Percentiles rank a stretch among this genome's conserved stretches.
These are phyloP conservation scores for Sextonia rubra DNA, from an alignment of 164 flowering plant genomes.

Conservation along the genomic window DNA sequence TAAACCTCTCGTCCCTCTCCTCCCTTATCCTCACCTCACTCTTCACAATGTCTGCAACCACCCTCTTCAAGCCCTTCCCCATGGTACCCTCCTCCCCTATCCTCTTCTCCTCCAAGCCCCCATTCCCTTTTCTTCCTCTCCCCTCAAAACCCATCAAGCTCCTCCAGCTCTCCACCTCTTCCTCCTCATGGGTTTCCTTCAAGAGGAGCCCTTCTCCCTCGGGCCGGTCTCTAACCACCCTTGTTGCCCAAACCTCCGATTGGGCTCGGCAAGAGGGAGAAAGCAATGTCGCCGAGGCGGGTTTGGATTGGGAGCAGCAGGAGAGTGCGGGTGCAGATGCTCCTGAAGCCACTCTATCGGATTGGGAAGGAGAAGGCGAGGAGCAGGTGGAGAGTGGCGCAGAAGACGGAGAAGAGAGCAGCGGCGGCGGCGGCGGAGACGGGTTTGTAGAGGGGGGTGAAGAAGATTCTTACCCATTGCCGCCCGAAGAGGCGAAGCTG, in stretches of 20 bases:
- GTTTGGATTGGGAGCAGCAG: conserved; percentile 18
- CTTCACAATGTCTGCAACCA: conserved; percentile 31
- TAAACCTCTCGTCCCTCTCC: not conserved
- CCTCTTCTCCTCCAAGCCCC: conserved; percentile 26
- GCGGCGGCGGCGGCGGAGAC: not conserved
- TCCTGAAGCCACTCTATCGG: conserved; percentile 17
- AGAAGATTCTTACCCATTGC: conserved; percentile 32
- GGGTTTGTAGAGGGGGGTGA: conserved; percentile 14
- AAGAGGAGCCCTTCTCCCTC: conserved; percentile 19
- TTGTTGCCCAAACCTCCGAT: conserved; percentile 49
- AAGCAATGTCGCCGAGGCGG: conserved; percentile 21
- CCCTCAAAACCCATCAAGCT: conserved; percentile 30
- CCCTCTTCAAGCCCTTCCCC: conserved; percentile 40
- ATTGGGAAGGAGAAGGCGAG: conserved; percentile 16
- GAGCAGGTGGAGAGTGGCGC: conserved; percentile 7
- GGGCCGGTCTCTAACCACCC: conserved; percentile 15
- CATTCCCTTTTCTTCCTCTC: conserved; percentile 22
- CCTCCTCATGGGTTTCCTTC: conserved; percentile 17
- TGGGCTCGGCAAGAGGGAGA: conserved; percentile 51
- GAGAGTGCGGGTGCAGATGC: conserved; percentile 13
- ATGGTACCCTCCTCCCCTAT: conserved; percentile 35
- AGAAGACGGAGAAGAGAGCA: conserved; percentile 11
- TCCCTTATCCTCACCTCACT: conserved; percentile 5
- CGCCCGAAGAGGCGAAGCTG: conserved; percentile 75
- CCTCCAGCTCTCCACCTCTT: conserved; percentile 18